Conservation (phyloP, 495 filamentous ascomycete genomes). For the Penicillium daleae region DNA sequence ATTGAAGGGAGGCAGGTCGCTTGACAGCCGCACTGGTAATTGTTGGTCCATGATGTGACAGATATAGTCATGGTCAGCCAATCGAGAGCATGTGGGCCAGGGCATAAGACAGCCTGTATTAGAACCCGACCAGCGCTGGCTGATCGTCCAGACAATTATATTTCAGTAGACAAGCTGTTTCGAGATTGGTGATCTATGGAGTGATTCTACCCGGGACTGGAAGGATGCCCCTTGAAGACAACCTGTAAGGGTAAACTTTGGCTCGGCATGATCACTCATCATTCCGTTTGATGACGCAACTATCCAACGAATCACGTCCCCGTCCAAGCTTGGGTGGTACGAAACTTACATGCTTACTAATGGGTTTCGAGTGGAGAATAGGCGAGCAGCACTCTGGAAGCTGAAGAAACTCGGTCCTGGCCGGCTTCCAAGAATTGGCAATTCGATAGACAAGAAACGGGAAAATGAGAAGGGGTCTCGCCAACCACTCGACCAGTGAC, state of each 20-base stretch:
- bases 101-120: neutral
- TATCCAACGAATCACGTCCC: constrained; percentile 2
- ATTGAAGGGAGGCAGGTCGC: constrained; percentile 9
- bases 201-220: neutral
- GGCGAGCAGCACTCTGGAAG: neutral
- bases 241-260: neutral
- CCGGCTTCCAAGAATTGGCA: constrained; percentile 1
- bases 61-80: constrained; percentile 2
- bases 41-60: constrained; percentile 10
- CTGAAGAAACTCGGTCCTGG: constrained; percentile 1
- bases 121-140: neutral
- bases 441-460: neutral
- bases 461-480: neutral
- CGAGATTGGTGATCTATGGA: neutral
- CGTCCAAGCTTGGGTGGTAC: neutral
- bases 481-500: neutral
- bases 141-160: neutral
- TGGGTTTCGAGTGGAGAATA: neutral
- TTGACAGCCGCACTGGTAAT: constrained; percentile 4
- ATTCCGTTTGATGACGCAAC: constrained; percentile 12
- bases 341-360: constrained; percentile 8
- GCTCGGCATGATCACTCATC: constrained; percentile 22
- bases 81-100: neutral
- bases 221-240: neutral
- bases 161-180: constrained; percentile 5